These are phyloP conservation scores for Melaleuca alternifolia DNA, from an alignment of 345 rosid genomes.

Conservation along the genomic window DNA sequence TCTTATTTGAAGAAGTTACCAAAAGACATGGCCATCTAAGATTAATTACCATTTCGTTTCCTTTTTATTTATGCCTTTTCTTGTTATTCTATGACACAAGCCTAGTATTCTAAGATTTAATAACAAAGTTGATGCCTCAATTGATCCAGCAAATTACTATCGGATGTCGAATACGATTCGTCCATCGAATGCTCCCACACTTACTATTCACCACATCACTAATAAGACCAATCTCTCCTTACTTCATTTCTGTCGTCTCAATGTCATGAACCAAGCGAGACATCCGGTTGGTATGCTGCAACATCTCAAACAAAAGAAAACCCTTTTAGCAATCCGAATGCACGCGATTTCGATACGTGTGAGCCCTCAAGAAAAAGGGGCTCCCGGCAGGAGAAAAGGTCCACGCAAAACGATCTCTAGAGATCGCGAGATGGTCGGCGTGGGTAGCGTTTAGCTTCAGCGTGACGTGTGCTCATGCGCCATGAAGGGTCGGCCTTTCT, in stretches of 20 bases:
- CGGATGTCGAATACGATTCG: not conserved
- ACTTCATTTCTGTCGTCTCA: not conserved
- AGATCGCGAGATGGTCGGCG: not conserved
- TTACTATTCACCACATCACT: accelerated
- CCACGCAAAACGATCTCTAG: not conserved
- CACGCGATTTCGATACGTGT: not conserved
- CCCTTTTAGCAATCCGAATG: not conserved
- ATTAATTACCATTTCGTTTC: not conserved
- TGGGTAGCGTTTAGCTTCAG: not conserved
- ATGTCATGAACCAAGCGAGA: not conserved
- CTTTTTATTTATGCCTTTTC: not conserved
- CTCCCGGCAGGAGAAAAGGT: not conserved
- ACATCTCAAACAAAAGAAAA: not conserved
- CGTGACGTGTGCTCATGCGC: not conserved
- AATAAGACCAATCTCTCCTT: not conserved
- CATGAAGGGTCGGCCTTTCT: not conserved
- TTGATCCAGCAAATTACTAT: not conserved
- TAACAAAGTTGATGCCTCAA: accelerated
- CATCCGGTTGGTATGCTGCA: too few species aligned
- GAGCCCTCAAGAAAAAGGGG: not conserved
- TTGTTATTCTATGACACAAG: not conserved
- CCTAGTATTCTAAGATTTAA: not conserved
- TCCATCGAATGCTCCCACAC: not conserved
- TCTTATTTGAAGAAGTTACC: not conserved
- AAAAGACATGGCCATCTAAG: not conserved